A percentile compares a stretch with the other conserved stretches of the same genome.
Conservation (phyloP, 306 rosid species). For the Pyrus communis region DNA sequence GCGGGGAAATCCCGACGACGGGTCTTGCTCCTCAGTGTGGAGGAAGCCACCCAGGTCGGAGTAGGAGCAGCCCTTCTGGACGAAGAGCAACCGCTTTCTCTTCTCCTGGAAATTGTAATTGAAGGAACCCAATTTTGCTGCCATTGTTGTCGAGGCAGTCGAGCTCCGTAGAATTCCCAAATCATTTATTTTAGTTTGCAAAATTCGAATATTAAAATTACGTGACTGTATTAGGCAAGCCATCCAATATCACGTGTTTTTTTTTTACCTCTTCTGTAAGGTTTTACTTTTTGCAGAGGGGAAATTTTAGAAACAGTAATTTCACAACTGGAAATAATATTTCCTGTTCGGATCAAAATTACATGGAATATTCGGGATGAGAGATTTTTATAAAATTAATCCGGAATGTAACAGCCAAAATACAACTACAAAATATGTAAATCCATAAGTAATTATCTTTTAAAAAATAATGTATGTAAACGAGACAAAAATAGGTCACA, state of each 20-base stretch:
- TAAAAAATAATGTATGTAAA: background rate
- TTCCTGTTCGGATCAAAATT: background rate
- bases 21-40: too few relatives aligned
- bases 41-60: constrained; percentile 31
- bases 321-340: background rate
- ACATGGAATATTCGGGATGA: background rate
- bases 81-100: constrained; percentile 52
- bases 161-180: too few relatives aligned
- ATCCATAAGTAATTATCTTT: background rate
- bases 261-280: background rate
- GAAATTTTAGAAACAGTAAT: background rate
- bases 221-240: background rate
- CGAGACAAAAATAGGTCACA: background rate
- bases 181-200: background rate
- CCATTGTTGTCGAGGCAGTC: background rate
- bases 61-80: constrained; percentile 28
- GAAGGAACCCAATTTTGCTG: constrained; percentile 63
- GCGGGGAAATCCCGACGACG: too few relatives aligned
- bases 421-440: background rate
- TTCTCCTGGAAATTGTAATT: constrained; percentile 53
- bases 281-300: background rate
- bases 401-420: background rate
- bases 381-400: background rate
- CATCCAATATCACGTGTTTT: background rate
- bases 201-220: background rate